Base-by-base conservation (phyloP, 306 rosid genomes). In the Fragaria nilgerrensis region DNA sequence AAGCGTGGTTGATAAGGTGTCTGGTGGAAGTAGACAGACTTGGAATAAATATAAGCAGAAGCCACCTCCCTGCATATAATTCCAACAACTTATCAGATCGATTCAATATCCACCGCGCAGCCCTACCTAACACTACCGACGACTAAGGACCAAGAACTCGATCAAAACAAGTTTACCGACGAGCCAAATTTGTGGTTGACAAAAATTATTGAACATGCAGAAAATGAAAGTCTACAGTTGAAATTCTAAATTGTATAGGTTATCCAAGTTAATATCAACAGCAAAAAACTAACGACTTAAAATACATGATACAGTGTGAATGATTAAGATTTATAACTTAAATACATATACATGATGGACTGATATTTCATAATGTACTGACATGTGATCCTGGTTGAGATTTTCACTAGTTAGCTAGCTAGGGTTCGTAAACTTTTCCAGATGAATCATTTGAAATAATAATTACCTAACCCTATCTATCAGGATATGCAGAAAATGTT, bases 1-100 rank as follows among this genome's bases (percentile, higher is more conserved):
- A 34, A 64, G 69, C 69, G 69, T 64, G 69, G 44, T 64, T 64
- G 69, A 64, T 64, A 64, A 64, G 69, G 25, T 27, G 67, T 29
- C 68, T 14, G 16, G 39, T 29, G 19, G 39, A 29, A 29, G 13
- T 29, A 5, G 68, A 29, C 67, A 62, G 32, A 23, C 16, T 11
- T 55, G 34, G 34, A 22, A 59, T 7, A 10, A 25, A 23, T 23
- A 59, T 59, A 11, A 62, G 67, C 67, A 62, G 2, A 62, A 62
- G 67, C 20, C 67, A 62, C 67, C 67, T 1, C 19, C 67, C 67
- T 14, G 7, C 9, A 29, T 27, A 62, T 62, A 62, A 27, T 64
- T 64, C 25, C 69, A 32, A 2, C 2, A 34, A 17, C 69, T 64
- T 64, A 32, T 64, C 69, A 29, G 32, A 61, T n/a, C 20, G 25